Base-by-base conservation (phyloP, 768 basidiomycete species). In the Leucocoprinus leucothites region DNA sequence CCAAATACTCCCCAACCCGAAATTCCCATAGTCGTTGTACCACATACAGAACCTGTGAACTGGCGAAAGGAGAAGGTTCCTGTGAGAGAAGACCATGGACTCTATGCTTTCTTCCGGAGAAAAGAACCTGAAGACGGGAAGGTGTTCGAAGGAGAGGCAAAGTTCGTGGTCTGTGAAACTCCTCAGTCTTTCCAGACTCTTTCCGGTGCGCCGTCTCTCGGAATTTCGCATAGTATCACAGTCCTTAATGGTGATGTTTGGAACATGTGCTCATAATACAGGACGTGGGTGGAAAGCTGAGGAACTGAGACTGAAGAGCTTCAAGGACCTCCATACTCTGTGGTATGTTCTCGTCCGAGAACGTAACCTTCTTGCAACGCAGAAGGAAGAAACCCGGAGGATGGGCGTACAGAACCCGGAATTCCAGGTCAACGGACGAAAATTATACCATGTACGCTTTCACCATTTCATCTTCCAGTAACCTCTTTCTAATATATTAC, bases 341-440 rank as follows among this genome's bases (percentile, higher is more conserved):
- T 99, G 97, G 96, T 98, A 96, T 67, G 78, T 98, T 46, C 74
- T 93, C 22, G 64, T 94, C 44, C 79, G 92, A 60, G 97, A 99
- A 69, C 82, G 90, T 3, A 99, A 98, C 71, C 74, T 96, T 24
- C 77, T 98, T 54, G 88, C 90, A 9, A 92, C 94, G 8, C 95
- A 98, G 69, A 78, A 74, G 58, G 89, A 89, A 60, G 93, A 94
- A 65, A 76, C 79, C 40, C 77, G 88, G 58, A 74, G 92, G 61
- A 65, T 87, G 60, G 83, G 82, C 13, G 68, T 82, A 7, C 60
- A 56, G 14, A 68, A 70, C 45, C 41, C 58, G 2, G 50, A 58
- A 7, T 36, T 66, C 11, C 74, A 73, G 51, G 70, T 71, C 16
- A 69, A 73, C 24, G 45, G 59, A 16, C 64, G 57, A 11, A 74